Evolutionary conservation across 192 early-diverging fungal species (phyloP).

Genomic region (Coemansia sp.): DNA sequence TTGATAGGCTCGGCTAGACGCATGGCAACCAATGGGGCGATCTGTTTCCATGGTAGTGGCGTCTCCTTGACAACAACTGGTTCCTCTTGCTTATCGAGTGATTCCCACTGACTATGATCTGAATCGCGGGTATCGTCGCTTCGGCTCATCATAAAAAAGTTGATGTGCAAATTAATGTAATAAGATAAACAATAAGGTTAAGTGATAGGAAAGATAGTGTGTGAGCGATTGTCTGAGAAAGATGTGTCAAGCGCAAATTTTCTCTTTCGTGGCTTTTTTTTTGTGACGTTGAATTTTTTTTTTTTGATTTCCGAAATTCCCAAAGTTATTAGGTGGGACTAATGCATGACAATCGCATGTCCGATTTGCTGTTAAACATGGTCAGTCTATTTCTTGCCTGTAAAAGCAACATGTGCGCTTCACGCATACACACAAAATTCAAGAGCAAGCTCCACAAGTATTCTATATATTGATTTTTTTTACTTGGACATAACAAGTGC

Average conservation of each 20-base stretch:
- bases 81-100: background rate
- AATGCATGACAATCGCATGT: background rate
- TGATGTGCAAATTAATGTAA: background rate
- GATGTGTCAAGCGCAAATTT: background rate
- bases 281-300: constrained; percentile 10
- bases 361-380: background rate
- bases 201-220: background rate
- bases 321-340: background rate
- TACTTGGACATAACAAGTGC: background rate
- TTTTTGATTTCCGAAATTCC: background rate
- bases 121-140: background rate
- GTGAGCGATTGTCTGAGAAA: background rate
- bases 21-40: constrained; percentile 32
- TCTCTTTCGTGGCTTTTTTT: background rate
- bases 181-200: background rate
- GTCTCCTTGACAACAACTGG: constrained; percentile 30
- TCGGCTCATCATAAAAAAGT: background rate
- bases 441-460: background rate
- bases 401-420: background rate
- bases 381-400: background rate
- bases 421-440: background rate
- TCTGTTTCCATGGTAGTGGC: constrained; percentile 49
- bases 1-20: constrained; percentile 73
- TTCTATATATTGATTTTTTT: background rate
- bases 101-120: background rate